Evolutionary conservation across 352 stramenopile species (phyloP), one percentile per base, ranked within the genome.

Genomic region (Globisporangium uncinulatum): DNA sequence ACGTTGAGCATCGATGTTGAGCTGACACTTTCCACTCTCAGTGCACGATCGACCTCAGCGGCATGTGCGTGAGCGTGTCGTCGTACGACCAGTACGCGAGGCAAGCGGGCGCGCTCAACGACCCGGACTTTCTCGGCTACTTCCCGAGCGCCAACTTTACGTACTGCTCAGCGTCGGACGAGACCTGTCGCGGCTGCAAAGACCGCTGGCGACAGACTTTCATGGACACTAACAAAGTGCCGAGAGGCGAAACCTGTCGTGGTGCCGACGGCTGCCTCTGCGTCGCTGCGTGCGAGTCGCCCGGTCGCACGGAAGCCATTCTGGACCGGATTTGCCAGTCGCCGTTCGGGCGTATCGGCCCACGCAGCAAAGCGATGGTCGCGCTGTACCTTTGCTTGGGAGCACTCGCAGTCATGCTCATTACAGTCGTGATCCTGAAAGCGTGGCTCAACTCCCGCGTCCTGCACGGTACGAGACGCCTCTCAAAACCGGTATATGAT

Each of bases 151-250:
- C 51, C 2, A 59, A 65, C 51, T 65, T 59, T 44, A 59, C 51
- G 45, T 65, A 65, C 59, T 65, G 59, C 59, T 11, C 59, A 24
- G 47, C 32, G 19, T 36, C 48, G 6, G 59, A 65, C 41, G 51
- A 65, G 29, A 50, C 29, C 15, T 65, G 59, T 29, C 37, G 34
- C 11, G 29, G 31, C 13, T 65, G 59, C 20, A 56, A 56, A 37
- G 21, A 41, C 9, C 34, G 32, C 17, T 65, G 59, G 59, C 36
- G 51, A 7, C 45, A 60, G 46, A 19, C 31, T 17, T 56, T 45
- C 41, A n/a, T 20, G 0, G 29, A 44, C 13, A 60, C 51, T 15
- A 36, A 45, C 21, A 13, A 17, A 1, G 46, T 43, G 10, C 59
- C 45, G 6, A 45, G 31, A 3, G 20, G 31, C 39, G 37, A 56